Base-by-base conservation (phyloP, 2,329 filamentous ascomycete genomes). In the Claviceps fusiformis region DNA sequence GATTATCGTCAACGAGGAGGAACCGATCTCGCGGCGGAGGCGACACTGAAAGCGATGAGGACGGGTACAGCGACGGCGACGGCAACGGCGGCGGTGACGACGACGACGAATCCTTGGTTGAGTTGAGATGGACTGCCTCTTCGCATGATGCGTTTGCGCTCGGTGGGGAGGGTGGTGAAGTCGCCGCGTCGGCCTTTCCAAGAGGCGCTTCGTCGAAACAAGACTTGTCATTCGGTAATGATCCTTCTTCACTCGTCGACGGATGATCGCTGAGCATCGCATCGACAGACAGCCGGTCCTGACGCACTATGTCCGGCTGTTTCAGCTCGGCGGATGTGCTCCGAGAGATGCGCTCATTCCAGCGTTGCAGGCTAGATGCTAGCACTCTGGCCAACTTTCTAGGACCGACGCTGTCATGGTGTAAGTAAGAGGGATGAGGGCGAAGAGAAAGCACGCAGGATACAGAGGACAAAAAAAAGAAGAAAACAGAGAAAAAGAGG, bases 1-100 rank as follows among this genome's bases (percentile, higher is more conserved):
- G 57, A 39, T 71, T 71, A 54, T 71, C 70, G 31, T 72, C 68
- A 0, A 71, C 69, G 3, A 72, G 59, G 31, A 61, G 51, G n/a
- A 61, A 55, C 6, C 50, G 41, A 27, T 52, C 31, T 46, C n/a
- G 39, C 3, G 49, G 8, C 8, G 48, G 5, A 2, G 53, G 9
- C 24, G 44, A 19, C 9, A 4, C 9, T 7, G 29, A 35, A 33
- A 9, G 1, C 19, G 19, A n/a, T n/a, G 19, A 24, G 19, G 19
- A 19, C 19, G 19, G 19, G 19, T 19, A 33, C 5, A 33, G 31
- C 31, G 8, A 33, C 10, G 44, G 44, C 17, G 44, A 29, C 17
- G 44, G 24, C 24, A 2, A 27, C 10, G 44, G 13, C 10, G 27
- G 37, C 9, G 19, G 2, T 4, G 45, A 13, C 8, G 45, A 29